These are phyloP conservation scores for Penicillium concentricum DNA, from an alignment of 2,329 filamentous ascomycete species.

Conservation along the genomic window DNA sequence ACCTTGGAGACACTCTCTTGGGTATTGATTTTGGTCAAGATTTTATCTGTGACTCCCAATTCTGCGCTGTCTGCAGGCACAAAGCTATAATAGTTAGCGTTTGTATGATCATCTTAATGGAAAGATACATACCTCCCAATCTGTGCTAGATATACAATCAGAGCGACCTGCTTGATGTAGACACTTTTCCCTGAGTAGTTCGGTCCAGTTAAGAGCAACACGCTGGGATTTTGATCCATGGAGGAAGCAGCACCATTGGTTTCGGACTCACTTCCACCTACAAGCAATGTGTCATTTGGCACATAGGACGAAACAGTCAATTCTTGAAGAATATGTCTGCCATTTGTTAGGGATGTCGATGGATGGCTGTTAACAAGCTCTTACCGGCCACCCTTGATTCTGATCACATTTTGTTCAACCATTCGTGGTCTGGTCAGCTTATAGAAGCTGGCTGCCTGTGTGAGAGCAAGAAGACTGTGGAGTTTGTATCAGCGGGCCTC, in stretches of 20 bases:
- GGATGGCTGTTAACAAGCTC: conserved; percentile 8
- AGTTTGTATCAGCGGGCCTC: background rate
- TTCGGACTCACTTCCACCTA: conserved; percentile 51
- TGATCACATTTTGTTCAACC: conserved; percentile 66
- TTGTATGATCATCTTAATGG: background rate
- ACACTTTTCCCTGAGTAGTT: conserved; percentile 98
- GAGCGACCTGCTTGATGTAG: conserved; percentile 87
- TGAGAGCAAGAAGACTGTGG: conserved; percentile 70
- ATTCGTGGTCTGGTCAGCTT: conserved; percentile 69
- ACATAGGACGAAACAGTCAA: conserved; percentile 77
- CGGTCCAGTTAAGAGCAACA: conserved; percentile 82
- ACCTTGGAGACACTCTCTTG: conserved; percentile 64
- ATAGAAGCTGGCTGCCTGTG: conserved; percentile 72
- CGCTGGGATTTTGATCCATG: conserved; percentile 54
- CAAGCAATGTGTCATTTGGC: conserved; percentile 72
- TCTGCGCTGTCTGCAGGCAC: conserved; percentile 75
- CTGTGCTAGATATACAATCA: conserved; percentile 90
- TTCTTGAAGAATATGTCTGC: conserved; percentile 79
- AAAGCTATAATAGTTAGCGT: conserved; percentile 56
- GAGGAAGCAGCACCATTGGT: background rate
- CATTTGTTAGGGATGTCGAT: conserved; percentile 10
- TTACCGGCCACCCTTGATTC: conserved; percentile 72
- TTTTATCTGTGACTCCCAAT: conserved; percentile 88
- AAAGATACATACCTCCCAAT: conserved; percentile 58
- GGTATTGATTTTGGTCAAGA: conserved; percentile 81